Conservation (phyloP, 768 basidiomycete species). For the Thelephora ganbajun region DNA sequence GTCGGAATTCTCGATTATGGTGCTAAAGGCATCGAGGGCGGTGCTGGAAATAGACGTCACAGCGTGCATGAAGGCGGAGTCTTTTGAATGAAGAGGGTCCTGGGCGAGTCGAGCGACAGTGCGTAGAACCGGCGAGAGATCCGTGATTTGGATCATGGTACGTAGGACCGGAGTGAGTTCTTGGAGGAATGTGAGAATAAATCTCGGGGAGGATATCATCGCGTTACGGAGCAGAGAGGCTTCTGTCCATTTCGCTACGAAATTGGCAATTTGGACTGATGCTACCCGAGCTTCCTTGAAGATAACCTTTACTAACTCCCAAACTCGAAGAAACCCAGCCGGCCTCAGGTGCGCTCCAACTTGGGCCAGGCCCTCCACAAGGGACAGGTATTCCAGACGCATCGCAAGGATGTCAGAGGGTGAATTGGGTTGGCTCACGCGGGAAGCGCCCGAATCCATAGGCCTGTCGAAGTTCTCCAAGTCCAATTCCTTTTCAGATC, state of each 20-base stretch:
- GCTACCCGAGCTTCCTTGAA: conserved; percentile 36
- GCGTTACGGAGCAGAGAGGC: conserved; percentile 34
- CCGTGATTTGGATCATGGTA: conserved; percentile 30
- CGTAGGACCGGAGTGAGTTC: conserved; percentile 44
- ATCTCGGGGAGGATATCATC: conserved; percentile 26
- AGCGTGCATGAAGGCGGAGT: conserved; percentile 31
- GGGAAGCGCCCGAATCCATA: neutral
- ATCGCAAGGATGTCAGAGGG: conserved; percentile 44
- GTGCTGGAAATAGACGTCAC: conserved; percentile 20
- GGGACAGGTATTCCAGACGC: conserved; percentile 48
- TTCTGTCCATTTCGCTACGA: conserved; percentile 39
- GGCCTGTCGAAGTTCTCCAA: conserved; percentile 6
- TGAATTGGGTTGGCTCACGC: conserved; percentile 15
- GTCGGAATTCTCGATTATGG: neutral
- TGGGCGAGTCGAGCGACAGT: conserved; percentile 30
- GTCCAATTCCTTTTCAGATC: conserved; percentile 14
- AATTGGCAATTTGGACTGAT: conserved; percentile 29
- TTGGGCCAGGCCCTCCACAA: conserved; percentile 34
- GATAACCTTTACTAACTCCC: conserved; percentile 43
- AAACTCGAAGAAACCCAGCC: conserved; percentile 24
- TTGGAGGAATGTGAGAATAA: conserved; percentile 35
- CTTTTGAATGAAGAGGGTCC: conserved; percentile 34
- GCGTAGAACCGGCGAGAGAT: conserved; percentile 46
- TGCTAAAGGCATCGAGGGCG: conserved; percentile 19
- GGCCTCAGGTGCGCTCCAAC: conserved; percentile 34